These are phyloP conservation scores for Grammothele lineata DNA, from an alignment of 768 basidiomycete genomes.

Conservation along the genomic window DNA sequence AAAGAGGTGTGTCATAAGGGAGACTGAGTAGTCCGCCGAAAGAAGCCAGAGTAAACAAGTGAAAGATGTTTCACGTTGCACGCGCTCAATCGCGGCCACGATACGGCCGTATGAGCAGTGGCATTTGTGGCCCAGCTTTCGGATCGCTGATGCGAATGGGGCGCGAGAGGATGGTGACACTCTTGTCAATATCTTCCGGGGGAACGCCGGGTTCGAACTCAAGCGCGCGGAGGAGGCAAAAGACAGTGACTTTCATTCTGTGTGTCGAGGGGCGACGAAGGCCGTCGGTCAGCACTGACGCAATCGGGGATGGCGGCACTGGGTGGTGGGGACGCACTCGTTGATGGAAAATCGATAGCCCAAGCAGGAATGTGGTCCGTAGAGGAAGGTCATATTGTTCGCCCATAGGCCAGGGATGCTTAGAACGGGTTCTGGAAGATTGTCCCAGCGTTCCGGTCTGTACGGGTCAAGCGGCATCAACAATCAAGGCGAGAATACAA, in stretches of 20 bases:
- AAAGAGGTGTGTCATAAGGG: too few species aligned
- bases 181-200: constrained; percentile 15
- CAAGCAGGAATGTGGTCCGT: constrained; percentile 63
- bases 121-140: constrained; percentile 18
- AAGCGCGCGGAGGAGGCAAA: constrained; percentile 28
- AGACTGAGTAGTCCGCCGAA: too few species aligned
- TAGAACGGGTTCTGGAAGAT: constrained; percentile 37
- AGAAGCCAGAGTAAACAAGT: too few species aligned
- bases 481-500: too few species aligned
- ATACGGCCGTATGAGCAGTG: constrained; percentile 17
- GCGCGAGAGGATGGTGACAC: constrained; percentile 17
- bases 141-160: constrained; percentile 17
- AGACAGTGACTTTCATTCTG: constrained; percentile 28
- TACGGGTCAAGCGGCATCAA: neutral
- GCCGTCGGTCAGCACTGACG: neutral
- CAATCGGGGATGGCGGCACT: neutral
- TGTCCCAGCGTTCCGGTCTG: constrained; percentile 63
- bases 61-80: too few species aligned
- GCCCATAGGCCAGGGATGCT: constrained; percentile 58
- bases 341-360: constrained; percentile 60
- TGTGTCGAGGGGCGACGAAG: neutral
- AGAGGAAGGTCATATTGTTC: constrained; percentile 56
- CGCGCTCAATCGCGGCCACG: too few species aligned
- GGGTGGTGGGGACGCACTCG: constrained; percentile 43
- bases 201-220: constrained; percentile 27